Evolutionary conservation across 345 rosid species (phyloP).

Genomic region (Bretschneidera sinensis): DNA sequence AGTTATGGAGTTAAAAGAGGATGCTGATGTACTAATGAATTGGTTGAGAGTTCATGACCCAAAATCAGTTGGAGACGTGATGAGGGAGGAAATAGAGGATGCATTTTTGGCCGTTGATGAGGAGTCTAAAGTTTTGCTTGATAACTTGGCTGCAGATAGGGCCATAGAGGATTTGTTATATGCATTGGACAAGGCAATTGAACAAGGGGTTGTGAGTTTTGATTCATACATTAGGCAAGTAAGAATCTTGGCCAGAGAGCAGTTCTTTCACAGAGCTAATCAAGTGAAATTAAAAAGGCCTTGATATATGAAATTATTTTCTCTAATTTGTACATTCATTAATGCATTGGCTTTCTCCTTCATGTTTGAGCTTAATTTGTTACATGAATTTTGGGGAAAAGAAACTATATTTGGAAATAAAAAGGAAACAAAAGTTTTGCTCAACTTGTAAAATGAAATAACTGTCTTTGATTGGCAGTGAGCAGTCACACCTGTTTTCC

Average conservation of each 20-base stretch:
- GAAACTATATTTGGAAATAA: too few relatives aligned
- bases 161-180: conserved; percentile 56
- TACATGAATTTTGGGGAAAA: too few relatives aligned
- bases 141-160: conserved; percentile 33
- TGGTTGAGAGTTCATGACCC: conserved; percentile 42
- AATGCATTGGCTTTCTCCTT: too few relatives aligned
- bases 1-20: conserved; percentile 17
- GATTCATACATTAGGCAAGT: conserved; percentile 52
- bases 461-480: too few relatives aligned
- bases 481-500: too few relatives aligned
- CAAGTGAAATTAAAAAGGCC: too few relatives aligned
- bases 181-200: conserved; percentile 47
- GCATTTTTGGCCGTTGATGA: conserved; percentile 31
- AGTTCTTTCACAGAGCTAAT: conserved; percentile 38
- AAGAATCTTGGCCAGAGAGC: conserved; percentile 63
- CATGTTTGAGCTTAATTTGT: too few relatives aligned
- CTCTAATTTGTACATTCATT: too few relatives aligned
- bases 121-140: conserved; percentile 23
- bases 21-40: conserved; percentile 23
- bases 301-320: too few relatives aligned
- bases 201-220: conserved; percentile 28
- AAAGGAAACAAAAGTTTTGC: too few relatives aligned
- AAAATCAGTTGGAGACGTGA: conserved; percentile 2
- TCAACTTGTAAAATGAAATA: too few relatives aligned
- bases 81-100: conserved; percentile 28